Evolutionary conservation across 495 filamentous ascomycete genomes (phyloP).

Genomic region (Arthonia radiata): DNA sequence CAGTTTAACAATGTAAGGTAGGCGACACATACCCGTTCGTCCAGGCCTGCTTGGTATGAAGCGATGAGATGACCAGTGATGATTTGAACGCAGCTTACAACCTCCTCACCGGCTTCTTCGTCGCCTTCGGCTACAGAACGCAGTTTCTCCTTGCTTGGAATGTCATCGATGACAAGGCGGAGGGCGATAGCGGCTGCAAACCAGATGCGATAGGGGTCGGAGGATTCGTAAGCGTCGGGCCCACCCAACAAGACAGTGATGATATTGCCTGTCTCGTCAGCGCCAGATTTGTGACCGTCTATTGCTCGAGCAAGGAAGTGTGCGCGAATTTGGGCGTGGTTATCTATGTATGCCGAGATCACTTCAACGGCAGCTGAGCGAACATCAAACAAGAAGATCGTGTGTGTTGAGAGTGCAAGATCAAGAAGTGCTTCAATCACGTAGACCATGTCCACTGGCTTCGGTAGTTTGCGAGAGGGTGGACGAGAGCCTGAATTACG

Average conservation of each 20-base stretch:
- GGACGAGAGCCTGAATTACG: too few species aligned
- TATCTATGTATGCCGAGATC: slow-evolving; percentile 72
- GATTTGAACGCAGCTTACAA: slow-evolving; percentile 77
- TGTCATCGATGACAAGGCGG: slow-evolving; percentile 66
- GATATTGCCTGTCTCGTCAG: slow-evolving; percentile 74
- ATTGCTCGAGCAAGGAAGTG: slow-evolving; percentile 81
- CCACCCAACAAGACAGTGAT: slow-evolving; percentile 50
- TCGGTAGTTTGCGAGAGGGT: too few species aligned
- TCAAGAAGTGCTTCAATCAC: slow-evolving; percentile 90
- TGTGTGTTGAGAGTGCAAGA: slow-evolving; percentile 42
- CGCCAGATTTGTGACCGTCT: slow-evolving; percentile 53
- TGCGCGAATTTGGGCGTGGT: slow-evolving; percentile 48
- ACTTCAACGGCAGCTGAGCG: slow-evolving; percentile 71
- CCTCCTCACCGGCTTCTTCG: slow-evolving; percentile 75
- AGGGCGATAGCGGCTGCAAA: slow-evolving; percentile 77
- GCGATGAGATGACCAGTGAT: slow-evolving; percentile 61
- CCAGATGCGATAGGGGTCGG: slow-evolving; percentile 77
- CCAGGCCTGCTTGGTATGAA: slow-evolving; percentile 45
- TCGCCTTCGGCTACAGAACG: slow-evolving; percentile 75
- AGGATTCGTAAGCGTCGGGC: slow-evolving; percentile 26
- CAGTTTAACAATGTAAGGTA: slow-evolving; percentile 83
- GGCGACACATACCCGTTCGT: slow-evolving; percentile 59
- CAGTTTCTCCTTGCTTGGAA: slow-evolving; percentile 51
- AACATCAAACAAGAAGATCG: slow-evolving; percentile 45
- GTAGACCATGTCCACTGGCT: too few species aligned